Evolutionary conservation across 192 early-diverging fungal genomes (phyloP), one percentile per base, ranked within the genome.

Genomic region (Phycomyces blakesleeanus): DNA sequence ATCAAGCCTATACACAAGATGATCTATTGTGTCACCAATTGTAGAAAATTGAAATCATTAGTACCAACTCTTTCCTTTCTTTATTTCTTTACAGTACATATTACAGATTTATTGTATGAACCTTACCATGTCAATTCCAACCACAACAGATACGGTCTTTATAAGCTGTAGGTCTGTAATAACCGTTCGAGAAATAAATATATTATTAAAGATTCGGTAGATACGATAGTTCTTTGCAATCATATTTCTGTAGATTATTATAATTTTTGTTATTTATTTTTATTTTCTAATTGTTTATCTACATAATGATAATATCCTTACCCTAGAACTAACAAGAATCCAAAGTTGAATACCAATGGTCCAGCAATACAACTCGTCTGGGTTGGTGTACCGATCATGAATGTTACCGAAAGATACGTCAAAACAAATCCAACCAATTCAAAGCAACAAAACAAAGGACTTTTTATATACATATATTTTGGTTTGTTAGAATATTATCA

Each of bases 211-310:
- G 52, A 82, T 82, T 21, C 80, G 61, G 38, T 82, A 82, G 18
- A 82, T 75, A 11, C 80, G 69, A 64, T 79, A 82, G 51, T 78
- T 78, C 57, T 82, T 82, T 50, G 77, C 77, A 10, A 82, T 76
- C 64, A 82, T 79, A 54, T 82, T 82, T 61, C 80, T 69, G 34
- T 67, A 52, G 6, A 71, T 54, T n/a, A 66, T 25, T 10, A 76
- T 57, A 63, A 53, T 26, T n/a, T 3, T 50, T 52, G 59, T n/a
- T 53, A 16, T 0, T 24, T 15, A n/a, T 16, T 51, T 6, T 18
- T n/a, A 25, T 29, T 29, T 15, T 22, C 21, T n/a, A n/a, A 22
- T 21, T 4, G 53, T 22, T 15, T 50, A n/a, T n/a, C n/a, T n/a
- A n/a, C n/a, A n/a, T n/a, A n/a, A n/a, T 18, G 18, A 18, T 14